Evolutionary conservation across 1,139 yeast species (phyloP).

Genomic region (Sugiyamaella sp.): DNA sequence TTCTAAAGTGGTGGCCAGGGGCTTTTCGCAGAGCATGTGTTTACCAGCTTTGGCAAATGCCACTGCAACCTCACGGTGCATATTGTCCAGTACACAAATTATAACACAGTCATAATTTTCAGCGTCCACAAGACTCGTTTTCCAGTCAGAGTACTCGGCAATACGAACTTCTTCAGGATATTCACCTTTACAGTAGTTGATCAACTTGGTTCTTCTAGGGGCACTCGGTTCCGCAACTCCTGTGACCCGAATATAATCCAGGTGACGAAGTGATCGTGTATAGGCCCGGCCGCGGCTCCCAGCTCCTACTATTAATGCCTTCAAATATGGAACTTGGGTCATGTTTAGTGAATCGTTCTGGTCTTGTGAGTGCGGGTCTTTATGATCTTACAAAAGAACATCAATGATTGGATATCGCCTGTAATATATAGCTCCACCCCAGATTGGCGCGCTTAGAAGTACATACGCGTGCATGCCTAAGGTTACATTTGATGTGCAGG

Average conservation of each 20-base stretch:
- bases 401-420: not conserved
- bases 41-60: constrained; percentile 34
- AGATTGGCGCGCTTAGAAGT: too few species aligned
- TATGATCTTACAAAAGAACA: not conserved
- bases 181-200: constrained; percentile 11
- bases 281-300: constrained; percentile 35
- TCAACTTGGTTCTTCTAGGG: constrained; percentile 27
- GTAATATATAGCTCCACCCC: too few species aligned
- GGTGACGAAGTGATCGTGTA: constrained; percentile 29
- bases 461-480: too few species aligned
- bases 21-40: constrained; percentile 38
- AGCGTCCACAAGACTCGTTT: constrained; percentile 28
- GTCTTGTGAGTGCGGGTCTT: not conserved
- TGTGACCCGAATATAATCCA: constrained; percentile 30
- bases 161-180: constrained; percentile 14
- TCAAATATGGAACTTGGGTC: constrained; percentile 23
- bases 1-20: constrained; percentile 35
- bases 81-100: constrained; percentile 32
- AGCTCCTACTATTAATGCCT: constrained; percentile 33
- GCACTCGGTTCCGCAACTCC: constrained; percentile 34
- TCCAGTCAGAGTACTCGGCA: constrained; percentile 31
- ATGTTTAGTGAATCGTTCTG: too few species aligned
- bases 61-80: constrained; percentile 38
- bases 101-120: constrained; percentile 33
- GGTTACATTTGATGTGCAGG: too few species aligned